Base-by-base conservation (phyloP, 2,329 filamentous ascomycete genomes). In the Claviceps cyperi region DNA sequence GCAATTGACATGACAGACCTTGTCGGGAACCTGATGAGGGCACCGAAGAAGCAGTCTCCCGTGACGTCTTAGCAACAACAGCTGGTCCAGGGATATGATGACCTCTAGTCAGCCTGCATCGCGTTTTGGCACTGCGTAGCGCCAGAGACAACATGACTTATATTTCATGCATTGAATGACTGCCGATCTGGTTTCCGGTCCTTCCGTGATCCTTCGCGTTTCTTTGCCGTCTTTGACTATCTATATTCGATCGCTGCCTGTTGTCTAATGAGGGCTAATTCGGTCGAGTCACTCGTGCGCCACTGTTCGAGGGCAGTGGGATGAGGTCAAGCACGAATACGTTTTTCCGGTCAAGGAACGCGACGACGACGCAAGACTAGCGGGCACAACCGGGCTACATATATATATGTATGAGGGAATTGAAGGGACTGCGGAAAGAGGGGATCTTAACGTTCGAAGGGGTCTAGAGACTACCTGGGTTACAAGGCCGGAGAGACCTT, bases 61-160 rank as follows among this genome's bases (percentile, higher is more conserved):
- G 45, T 48, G 28, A n/a, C 36, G 45, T 35, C 22, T 21, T 2
- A 17, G 39, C 9, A 50, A 35, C 43, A 15, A 19, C 48, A 21
- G 22, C 38, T 54, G 51, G 49, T 47, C 38, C 15, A 19, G 54
- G 50, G 45, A 53, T 50, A 47, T 47, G 43, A 46, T 54, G 43
- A 46, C 55, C 52, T 46, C 50, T 61, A 46, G 48, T 63, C 58
- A 66, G 53, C 63, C 60, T 61, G 60, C 65, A 66, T 64, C 63
- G 62, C 58, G 51, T 66, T 60, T 69, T 66, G 66, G 66, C 65
- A 65, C 66, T 64, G 60, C 69, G 70, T 67, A 71, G 67, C 62
- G 65, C 67, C 64, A 65, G 62, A 63, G 65, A 65, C 60, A 65
- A 63, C 71, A 74, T 74, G 60, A 63, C 65, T 58, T 57, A 59